A percentile compares a stretch with the other conserved stretches of the same genome.
Evolutionary conservation across 1,139 yeast species (phyloP).

Genomic region (Lipomyces yarrowii): DNA sequence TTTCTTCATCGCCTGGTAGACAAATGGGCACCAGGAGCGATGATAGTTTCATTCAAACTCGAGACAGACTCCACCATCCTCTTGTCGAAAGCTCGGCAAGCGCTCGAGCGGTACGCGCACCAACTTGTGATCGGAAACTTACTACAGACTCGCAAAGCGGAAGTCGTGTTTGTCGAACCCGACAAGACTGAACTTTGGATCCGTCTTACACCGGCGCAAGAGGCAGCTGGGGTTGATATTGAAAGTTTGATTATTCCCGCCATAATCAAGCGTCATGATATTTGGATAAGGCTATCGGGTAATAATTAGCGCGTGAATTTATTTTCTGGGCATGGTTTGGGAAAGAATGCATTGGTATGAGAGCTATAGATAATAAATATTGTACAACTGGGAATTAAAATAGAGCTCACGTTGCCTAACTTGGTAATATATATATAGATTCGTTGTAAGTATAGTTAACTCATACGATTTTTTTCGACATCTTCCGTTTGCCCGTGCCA

Average conservation of each 20-base stretch:
- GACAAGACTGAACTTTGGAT: conserved; percentile 53
- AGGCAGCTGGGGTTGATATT: conserved; percentile 54
- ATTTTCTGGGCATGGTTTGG: not conserved
- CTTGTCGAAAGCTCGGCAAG: conserved; percentile 72
- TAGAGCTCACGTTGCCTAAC: too few species aligned
- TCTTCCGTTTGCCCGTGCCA: too few species aligned
- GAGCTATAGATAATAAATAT: not conserved
- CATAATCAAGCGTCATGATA: conserved; percentile 62
- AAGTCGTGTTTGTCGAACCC: conserved; percentile 81
- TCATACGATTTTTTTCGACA: too few species aligned
- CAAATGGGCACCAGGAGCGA: conserved; percentile 92
- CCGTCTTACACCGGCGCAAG: conserved; percentile 50
- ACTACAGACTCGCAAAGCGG: conserved; percentile 82
- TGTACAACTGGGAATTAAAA: not conserved
- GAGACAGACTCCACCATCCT: conserved; percentile 82
- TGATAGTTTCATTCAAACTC: conserved; percentile 91
- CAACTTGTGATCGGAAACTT: conserved; percentile 94
- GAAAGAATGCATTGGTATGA: not conserved
- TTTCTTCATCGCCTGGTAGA: conserved; percentile 85
- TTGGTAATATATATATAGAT: too few species aligned
- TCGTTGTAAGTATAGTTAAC: too few species aligned
- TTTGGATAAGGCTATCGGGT: conserved; percentile 55
- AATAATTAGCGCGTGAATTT: not conserved
- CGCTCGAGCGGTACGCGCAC: conserved; percentile 83
- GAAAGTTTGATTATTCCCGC: conserved; percentile 79